These are phyloP conservation scores for Sporothrix inflata DNA, from an alignment of 2,329 filamentous ascomycete genomes.

Conservation along the genomic window DNA sequence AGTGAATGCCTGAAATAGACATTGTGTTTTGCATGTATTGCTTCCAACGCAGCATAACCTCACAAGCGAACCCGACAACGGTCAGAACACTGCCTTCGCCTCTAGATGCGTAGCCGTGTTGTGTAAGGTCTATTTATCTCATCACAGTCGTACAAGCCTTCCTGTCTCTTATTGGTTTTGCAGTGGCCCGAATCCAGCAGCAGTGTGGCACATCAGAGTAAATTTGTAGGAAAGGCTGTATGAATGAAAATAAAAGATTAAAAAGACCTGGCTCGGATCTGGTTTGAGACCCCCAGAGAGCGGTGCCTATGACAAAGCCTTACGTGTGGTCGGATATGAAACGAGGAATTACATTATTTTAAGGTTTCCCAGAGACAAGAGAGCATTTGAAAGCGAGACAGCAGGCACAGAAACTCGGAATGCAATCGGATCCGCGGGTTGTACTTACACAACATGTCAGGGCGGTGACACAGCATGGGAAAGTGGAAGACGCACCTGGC, in stretches of 20 bases:
- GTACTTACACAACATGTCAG: conserved; percentile 23
- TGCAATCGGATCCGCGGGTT: conserved; percentile 21
- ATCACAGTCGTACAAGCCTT: conserved; percentile 25
- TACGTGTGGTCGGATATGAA: conserved; percentile 23
- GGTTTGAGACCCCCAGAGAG: neutral
- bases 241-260: neutral
- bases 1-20: neutral
- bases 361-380: conserved; percentile 17
- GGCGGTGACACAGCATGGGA: conserved; percentile 15
- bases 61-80: neutral
- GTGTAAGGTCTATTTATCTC: conserved; percentile 19
- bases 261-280: neutral
- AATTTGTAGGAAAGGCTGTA: neutral
- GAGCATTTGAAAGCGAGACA: conserved; percentile 9
- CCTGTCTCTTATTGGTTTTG: conserved; percentile 11
- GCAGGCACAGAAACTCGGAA: neutral
- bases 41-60: neutral
- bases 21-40: conserved; percentile 6
- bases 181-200: neutral
- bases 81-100: neutral
- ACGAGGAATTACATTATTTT: neutral
- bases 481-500: neutral
- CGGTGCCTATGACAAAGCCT: conserved; percentile 23
- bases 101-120: neutral
- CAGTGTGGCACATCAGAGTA: neutral